phyloP scores from a whole-genome alignment of 2,329 filamentous ascomycete genomes.

The Botryotinia calthae region DNA sequence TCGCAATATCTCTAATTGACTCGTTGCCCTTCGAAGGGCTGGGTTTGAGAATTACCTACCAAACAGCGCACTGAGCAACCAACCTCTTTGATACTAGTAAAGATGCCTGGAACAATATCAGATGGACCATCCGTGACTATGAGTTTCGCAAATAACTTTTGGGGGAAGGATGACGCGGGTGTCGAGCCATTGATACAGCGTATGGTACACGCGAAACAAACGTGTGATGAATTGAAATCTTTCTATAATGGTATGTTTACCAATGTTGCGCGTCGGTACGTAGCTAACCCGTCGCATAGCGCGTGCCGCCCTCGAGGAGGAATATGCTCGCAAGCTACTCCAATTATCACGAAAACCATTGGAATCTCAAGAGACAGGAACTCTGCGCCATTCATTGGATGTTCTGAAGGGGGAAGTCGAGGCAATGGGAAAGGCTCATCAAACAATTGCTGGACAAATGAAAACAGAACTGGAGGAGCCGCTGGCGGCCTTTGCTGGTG shows the following conservation, averaged over 20 bases:
- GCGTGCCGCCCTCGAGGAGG: slow-evolving; percentile 91
- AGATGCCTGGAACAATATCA: slow-evolving; percentile 37
- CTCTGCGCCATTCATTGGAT: slow-evolving; percentile 80
- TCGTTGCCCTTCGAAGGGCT: slow-evolving; percentile 16
- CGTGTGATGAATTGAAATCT: slow-evolving; percentile 85
- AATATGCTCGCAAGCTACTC: slow-evolving; percentile 87
- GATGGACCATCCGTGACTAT: slow-evolving; percentile 41
- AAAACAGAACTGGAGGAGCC: slow-evolving; percentile 95
- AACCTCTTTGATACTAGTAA: slow-evolving; percentile 21
- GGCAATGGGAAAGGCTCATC: slow-evolving; percentile 89
- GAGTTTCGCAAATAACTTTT: slow-evolving; percentile 92
- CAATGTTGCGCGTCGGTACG: background rate
- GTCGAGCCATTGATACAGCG: slow-evolving; percentile 87
- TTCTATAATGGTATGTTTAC: slow-evolving; percentile 76
- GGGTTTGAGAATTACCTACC: background rate
- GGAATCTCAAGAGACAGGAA: slow-evolving; percentile 83
- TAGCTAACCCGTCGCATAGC: slow-evolving; percentile 48
- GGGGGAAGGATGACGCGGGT: slow-evolving; percentile 98
- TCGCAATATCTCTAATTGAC: background rate
- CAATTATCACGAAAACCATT: slow-evolving; percentile 83
- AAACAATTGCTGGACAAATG: slow-evolving; percentile 89
- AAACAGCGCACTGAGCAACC: background rate
- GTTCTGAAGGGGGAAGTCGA: slow-evolving; percentile 86
- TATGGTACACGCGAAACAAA: slow-evolving; percentile 92
- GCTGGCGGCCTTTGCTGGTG: slow-evolving; percentile 83